These are phyloP conservation scores for Filosporella fistucella DNA, from an alignment of 495 filamentous ascomycete species.

Conservation along the genomic window DNA sequence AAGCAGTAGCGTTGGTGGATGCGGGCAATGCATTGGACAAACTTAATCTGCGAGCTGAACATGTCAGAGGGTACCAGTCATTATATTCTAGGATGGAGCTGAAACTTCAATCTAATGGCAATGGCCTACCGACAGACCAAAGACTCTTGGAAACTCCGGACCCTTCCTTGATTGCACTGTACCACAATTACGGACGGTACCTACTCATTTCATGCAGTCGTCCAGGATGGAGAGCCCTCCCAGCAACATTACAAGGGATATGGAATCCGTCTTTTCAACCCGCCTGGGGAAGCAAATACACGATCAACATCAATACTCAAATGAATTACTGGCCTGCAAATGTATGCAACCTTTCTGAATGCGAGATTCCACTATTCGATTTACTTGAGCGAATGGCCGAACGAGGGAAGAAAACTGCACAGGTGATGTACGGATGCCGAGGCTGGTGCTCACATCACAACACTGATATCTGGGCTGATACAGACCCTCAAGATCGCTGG, in stretches of 20 bases:
- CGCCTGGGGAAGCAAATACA: slow-evolving; percentile 51
- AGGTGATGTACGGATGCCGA: slow-evolving; percentile 43
- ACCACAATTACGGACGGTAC: slow-evolving; percentile 44
- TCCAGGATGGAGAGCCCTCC: slow-evolving; percentile 28
- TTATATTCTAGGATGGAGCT: slow-evolving; percentile 5
- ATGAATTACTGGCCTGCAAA: slow-evolving; percentile 59
- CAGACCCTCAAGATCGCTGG: slow-evolving; percentile 39
- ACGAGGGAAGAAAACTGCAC: slow-evolving; percentile 33
- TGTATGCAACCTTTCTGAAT: slow-evolving; percentile 36
- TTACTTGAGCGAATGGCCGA: slow-evolving; percentile 32
- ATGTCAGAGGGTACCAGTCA: slow-evolving; percentile 11
- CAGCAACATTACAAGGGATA: slow-evolving; percentile 55
- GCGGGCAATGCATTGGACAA: slow-evolving; percentile 21
- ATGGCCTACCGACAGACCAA: slow-evolving; percentile 8
- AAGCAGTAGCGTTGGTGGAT: slow-evolving; percentile 23
- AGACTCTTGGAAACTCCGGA: slow-evolving; percentile 25
- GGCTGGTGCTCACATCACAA: slow-evolving; percentile 43
- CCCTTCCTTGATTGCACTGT: slow-evolving; percentile 35
- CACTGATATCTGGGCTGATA: slow-evolving; percentile 46
- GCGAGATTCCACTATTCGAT: slow-evolving; percentile 32
- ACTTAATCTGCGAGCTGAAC: slow-evolving; percentile 13
- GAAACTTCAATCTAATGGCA: not conserved
- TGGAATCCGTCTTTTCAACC: slow-evolving; percentile 48
- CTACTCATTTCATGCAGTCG: slow-evolving; percentile 42
- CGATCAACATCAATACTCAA: slow-evolving; percentile 54